Evolutionary conservation across 176 grass and related monocot species (phyloP).

Genomic region (Tillandsia fasciculata): DNA sequence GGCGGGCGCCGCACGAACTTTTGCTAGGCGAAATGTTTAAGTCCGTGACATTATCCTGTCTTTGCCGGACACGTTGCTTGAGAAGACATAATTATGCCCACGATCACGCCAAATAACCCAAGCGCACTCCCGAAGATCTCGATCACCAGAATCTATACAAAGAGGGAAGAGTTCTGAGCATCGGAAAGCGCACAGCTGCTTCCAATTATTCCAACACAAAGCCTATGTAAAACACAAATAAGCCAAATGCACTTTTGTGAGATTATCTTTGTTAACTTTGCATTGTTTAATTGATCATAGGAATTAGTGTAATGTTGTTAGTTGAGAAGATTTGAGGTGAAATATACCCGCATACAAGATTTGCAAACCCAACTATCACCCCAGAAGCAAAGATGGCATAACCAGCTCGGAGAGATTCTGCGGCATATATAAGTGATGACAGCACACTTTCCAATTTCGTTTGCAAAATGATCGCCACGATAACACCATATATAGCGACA

Average conservation of each 20-base stretch:
- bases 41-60: background rate
- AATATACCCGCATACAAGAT: constrained; percentile 81
- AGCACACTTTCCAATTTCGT: constrained; percentile 96
- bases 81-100: constrained; percentile 96
- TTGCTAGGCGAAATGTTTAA: too few relatives aligned
- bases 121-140: constrained; percentile 97
- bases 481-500: constrained; percentile 97
- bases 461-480: constrained; percentile 96
- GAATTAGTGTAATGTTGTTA: background rate
- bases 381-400: constrained; percentile 97
- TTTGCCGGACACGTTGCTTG: constrained; percentile 87
- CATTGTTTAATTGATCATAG: background rate
- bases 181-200: constrained; percentile 93
- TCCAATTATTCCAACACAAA: constrained; percentile 95
- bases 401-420: constrained; percentile 89
- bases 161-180: constrained; percentile 96
- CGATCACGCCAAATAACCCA: constrained; percentile 92
- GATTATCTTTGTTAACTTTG: background rate
- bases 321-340: background rate
- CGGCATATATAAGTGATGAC: constrained; percentile 40
- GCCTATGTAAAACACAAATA: constrained; percentile 18
- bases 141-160: constrained; percentile 95
- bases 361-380: constrained; percentile 90
- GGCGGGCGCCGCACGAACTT: too few relatives aligned
- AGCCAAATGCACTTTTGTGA: background rate